phyloP scores from a whole-genome alignment of 176 grass and related monocot species.

The Aegilops bicornis region DNA sequence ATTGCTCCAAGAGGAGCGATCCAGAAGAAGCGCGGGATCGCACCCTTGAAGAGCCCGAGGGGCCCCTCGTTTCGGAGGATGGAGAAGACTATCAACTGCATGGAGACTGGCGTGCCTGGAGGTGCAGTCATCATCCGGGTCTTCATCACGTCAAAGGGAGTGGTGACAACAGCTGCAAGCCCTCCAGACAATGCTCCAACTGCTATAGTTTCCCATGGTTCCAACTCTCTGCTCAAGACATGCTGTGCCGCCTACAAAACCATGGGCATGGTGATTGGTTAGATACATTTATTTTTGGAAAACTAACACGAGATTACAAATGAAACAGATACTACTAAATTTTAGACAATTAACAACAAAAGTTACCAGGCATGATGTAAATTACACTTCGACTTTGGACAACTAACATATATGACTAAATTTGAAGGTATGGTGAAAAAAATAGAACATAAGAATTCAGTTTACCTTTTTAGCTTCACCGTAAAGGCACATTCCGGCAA shows the following conservation, averaged over 20 bases:
- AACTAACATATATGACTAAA: too few relatives aligned
- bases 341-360: neutral
- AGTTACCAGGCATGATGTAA: neutral
- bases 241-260: conserved; percentile 62
- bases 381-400: neutral
- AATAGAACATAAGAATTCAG: neutral
- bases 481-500: conserved; percentile 93
- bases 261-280: neutral
- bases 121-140: conserved; percentile 95
- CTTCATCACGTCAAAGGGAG: conserved; percentile 97
- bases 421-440: neutral
- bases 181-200: conserved; percentile 91
- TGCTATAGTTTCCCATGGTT: conserved; percentile 80
- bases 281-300: neutral
- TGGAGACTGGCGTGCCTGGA: conserved; percentile 74
- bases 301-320: neutral
- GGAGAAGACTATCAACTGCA: conserved; percentile 87
- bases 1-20: conserved; percentile 92
- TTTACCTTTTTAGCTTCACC: conserved; percentile 93
- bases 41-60: conserved; percentile 85
- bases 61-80: conserved; percentile 87
- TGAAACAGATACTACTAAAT: neutral
- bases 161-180: conserved; percentile 81
- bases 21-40: conserved; percentile 90
- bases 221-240: conserved; percentile 70